phyloP scores from a whole-genome alignment of 2,329 filamentous ascomycete species.

The Hypoxylon sp. region DNA sequence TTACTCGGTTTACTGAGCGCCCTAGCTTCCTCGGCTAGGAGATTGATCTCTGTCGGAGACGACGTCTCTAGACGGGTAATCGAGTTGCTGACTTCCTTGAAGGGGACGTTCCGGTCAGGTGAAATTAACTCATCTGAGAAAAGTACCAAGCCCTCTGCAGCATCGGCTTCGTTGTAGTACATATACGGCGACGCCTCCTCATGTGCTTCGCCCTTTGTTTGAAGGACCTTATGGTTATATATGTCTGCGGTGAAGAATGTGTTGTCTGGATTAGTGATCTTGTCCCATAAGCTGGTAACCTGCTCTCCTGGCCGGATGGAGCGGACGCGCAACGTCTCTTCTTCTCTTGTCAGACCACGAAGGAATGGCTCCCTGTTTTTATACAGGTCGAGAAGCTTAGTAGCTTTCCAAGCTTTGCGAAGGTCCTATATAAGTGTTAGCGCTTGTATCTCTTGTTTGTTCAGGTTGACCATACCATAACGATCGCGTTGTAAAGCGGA shows the following conservation, averaged over 20 bases:
- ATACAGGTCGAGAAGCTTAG: slow-evolving; percentile 48
- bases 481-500: slow-evolving; percentile 45
- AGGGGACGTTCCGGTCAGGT: slow-evolving; percentile 45
- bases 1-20: slow-evolving; percentile 8
- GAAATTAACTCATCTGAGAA: slow-evolving; percentile 47
- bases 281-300: slow-evolving; percentile 49
- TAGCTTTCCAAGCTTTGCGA: slow-evolving; percentile 50
- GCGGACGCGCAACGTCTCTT: slow-evolving; percentile 50
- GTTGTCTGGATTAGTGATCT: slow-evolving; percentile 43
- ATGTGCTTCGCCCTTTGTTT: slow-evolving; percentile 18
- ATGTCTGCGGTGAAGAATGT: slow-evolving; percentile 39
- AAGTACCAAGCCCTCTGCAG: slow-evolving; percentile 50
- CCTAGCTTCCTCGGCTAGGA: slow-evolving; percentile 31
- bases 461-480: slow-evolving; percentile 32
- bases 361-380: slow-evolving; percentile 47
- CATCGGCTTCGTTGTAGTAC: slow-evolving; percentile 52
- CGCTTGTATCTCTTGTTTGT: neutral
- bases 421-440: slow-evolving; percentile 47
- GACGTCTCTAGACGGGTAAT: slow-evolving; percentile 46
- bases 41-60: slow-evolving; percentile 37
- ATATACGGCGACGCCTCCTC: slow-evolving; percentile 24
- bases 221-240: slow-evolving; percentile 25
- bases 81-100: slow-evolving; percentile 51
- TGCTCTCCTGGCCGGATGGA: slow-evolving; percentile 48
- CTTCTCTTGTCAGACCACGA: slow-evolving; percentile 48